Evolutionary conservation across 1,139 yeast species (phyloP).

Genomic region (Hemisphaericaspora xylofermentans): DNA sequence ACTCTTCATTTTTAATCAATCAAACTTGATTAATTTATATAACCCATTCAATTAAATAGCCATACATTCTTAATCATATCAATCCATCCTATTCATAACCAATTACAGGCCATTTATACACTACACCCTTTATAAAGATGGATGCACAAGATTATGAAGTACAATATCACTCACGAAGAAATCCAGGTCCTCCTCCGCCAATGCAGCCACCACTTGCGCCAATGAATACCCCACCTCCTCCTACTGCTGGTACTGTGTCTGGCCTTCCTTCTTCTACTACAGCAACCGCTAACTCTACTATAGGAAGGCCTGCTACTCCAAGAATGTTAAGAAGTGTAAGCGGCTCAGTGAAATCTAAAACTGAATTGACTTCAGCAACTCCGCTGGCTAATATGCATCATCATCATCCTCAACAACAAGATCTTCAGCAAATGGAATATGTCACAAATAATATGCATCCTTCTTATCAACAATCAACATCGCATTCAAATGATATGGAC

Average conservation of each 20-base stretch:
- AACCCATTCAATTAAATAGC: too few relatives aligned
- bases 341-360: constrained; percentile 28
- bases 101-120: background rate
- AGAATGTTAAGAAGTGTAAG: constrained; percentile 66
- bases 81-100: too few relatives aligned
- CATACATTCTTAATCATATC: too few relatives aligned
- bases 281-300: constrained; percentile 2
- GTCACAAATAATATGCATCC: constrained; percentile 12
- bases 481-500: constrained; percentile 13
- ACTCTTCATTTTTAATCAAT: too few relatives aligned
- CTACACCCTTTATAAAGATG: constrained; percentile 1
- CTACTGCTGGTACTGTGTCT: background rate
- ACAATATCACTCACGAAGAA: constrained; percentile 7
- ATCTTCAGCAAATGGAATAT: constrained; percentile 5
- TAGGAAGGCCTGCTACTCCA: constrained; percentile 66
- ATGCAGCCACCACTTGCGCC: constrained; percentile 1
- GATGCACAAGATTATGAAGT: constrained; percentile 7
- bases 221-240: background rate
- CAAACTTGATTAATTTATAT: too few relatives aligned
- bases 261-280: constrained; percentile 4
- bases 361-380: constrained; percentile 8
- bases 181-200: constrained; percentile 5
- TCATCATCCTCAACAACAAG: constrained; percentile 1
- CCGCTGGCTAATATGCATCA: background rate
- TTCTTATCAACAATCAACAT: constrained; percentile 25